phyloP scores from a whole-genome alignment of 768 basidiomycete species.

The Amanita muscaria region DNA sequence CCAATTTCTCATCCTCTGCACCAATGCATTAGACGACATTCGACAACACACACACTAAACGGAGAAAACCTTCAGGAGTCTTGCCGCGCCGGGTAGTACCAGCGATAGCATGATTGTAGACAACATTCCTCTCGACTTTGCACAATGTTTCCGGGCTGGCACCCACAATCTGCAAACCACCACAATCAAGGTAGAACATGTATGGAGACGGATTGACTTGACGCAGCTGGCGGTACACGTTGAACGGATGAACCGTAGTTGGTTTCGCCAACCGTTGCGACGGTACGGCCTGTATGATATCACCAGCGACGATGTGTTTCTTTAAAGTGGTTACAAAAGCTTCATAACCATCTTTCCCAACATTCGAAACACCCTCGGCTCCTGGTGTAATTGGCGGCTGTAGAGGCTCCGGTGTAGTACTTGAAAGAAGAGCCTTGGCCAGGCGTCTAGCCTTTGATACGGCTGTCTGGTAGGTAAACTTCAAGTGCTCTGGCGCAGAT shows the following conservation, averaged over 20 bases:
- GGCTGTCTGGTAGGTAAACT: conserved; percentile 84
- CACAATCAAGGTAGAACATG: conserved; percentile 97
- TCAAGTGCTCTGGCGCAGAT: conserved; percentile 55
- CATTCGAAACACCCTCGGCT: conserved; percentile 71
- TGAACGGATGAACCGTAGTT: conserved; percentile 91
- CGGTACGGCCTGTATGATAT: conserved; percentile 98
- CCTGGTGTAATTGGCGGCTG: conserved; percentile 63
- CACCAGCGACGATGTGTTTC: conserved; percentile 89
- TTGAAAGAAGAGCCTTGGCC: conserved; percentile 56
- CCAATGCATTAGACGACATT: not conserved
- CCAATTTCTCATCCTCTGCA: conserved; percentile 83
- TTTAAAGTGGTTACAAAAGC: conserved; percentile 85
- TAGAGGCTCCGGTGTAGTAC: conserved; percentile 50
- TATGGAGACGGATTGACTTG: conserved; percentile 97
- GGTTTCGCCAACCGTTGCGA: conserved; percentile 84
- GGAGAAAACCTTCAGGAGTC: conserved; percentile 60
- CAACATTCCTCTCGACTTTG: conserved; percentile 86
- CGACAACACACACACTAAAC: not conserved
- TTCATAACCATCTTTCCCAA: conserved; percentile 90
- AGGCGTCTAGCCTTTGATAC: conserved; percentile 73
- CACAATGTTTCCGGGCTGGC: conserved; percentile 97
- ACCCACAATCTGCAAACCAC: conserved; percentile 90
- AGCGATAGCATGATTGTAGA: conserved; percentile 97
- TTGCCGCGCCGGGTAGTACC: conserved; percentile 88
- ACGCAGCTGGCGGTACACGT: conserved; percentile 88